phyloP scores from a whole-genome alignment of 805 yeast species.

The Candida nitratophila region DNA sequence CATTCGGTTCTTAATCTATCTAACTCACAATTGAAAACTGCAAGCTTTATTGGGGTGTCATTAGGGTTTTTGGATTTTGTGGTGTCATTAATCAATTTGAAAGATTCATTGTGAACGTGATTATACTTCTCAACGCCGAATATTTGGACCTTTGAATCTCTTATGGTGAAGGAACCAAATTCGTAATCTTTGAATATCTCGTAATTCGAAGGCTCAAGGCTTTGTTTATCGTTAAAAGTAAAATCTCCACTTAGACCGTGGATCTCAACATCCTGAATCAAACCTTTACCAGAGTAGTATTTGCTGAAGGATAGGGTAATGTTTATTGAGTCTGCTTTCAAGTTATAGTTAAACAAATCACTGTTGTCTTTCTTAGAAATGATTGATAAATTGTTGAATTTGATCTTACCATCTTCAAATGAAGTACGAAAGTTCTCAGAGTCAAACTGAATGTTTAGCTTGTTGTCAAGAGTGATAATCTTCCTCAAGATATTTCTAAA shows the following conservation, averaged over 20 bases:
- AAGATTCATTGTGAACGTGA: constrained; percentile 4
- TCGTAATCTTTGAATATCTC: constrained; percentile 27
- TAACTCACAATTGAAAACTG: constrained; percentile 60
- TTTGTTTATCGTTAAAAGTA: constrained; percentile 7
- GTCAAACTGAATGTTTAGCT: constrained; percentile 19
- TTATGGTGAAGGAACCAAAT: constrained; percentile 36
- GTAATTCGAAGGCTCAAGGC: constrained; percentile 9
- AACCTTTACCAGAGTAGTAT: constrained; percentile 50
- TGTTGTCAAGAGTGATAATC: constrained; percentile 26
- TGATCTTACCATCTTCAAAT: constrained; percentile 43
- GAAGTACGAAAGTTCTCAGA: constrained; percentile 33
- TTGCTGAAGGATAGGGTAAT: constrained; percentile 42
- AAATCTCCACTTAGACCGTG: constrained; percentile 38
- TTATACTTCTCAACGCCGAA: constrained; percentile 12
- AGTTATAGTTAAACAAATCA: constrained; percentile 18
- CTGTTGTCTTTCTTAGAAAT: constrained; percentile 4
- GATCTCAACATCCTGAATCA: constrained; percentile 41
- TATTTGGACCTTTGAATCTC: constrained; percentile 38
- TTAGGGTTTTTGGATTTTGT: constrained; percentile 3
- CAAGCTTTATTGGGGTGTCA: constrained; percentile 35
- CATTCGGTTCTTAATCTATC: constrained; percentile 53
- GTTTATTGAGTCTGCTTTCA: constrained; percentile 35
- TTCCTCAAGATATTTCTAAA: constrained; percentile 20
- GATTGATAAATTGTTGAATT: constrained; percentile 34
- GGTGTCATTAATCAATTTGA: background rate